phyloP scores from a whole-genome alignment of 768 basidiomycete genomes.

The Boletus tylopilopsis region DNA sequence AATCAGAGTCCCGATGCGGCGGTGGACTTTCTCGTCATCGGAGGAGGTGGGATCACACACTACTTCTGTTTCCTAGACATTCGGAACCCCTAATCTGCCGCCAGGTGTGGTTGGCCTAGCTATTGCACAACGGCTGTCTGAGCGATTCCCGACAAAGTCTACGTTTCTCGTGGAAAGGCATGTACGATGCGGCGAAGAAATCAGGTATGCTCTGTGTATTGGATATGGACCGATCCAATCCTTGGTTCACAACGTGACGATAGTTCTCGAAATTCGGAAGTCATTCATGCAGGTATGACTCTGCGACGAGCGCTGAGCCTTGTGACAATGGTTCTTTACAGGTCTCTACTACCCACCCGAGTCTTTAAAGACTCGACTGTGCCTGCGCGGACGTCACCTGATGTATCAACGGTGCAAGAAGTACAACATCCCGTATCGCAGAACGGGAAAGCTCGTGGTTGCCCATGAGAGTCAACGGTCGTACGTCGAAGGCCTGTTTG shows the following conservation, averaged over 20 bases:
- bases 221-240: neutral
- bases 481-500: constrained; percentile 69
- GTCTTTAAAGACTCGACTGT: constrained; percentile 83
- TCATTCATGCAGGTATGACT: constrained; percentile 78
- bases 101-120: constrained; percentile 86
- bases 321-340: constrained; percentile 24
- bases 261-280: constrained; percentile 92
- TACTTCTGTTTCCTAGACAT: neutral
- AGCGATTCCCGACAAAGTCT: constrained; percentile 59
- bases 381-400: constrained; percentile 80
- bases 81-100: neutral
- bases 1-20: constrained; percentile 58
- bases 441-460: constrained; percentile 88
- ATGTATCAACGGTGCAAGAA: constrained; percentile 72
- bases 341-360: constrained; percentile 81
- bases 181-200: constrained; percentile 75
- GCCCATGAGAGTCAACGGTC: constrained; percentile 61
- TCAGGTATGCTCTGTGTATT: constrained; percentile 47
- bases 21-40: constrained; percentile 85
- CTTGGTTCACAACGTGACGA: neutral
- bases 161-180: constrained; percentile 84
- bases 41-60: constrained; percentile 56
- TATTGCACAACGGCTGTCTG: constrained; percentile 70
- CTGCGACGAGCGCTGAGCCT: neutral
- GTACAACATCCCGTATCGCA: constrained; percentile 61